Evolutionary conservation across 495 filamentous ascomycete genomes (phyloP).

Genomic region (Aspergillus carlsbadensis): DNA sequence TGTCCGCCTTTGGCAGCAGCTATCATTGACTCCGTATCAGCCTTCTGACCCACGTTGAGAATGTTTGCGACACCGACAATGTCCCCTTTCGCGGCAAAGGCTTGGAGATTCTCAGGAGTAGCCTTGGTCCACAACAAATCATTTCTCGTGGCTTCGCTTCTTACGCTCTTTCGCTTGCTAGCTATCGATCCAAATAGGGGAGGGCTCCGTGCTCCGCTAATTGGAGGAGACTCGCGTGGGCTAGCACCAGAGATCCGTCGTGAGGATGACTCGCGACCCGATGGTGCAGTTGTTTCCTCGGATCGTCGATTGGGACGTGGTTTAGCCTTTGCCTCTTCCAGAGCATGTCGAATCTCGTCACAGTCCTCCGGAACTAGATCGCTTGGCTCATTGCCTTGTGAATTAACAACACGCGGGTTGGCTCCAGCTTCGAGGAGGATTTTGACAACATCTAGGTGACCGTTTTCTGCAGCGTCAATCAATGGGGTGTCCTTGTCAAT

Average conservation of each 20-base stretch:
- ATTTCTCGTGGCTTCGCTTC: constrained; percentile 60
- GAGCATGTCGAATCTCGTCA: constrained; percentile 49
- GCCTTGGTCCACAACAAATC: constrained; percentile 62
- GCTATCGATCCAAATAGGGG: constrained; percentile 37
- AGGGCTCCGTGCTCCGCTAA: constrained; percentile 44
- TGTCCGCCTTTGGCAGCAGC: constrained; percentile 93
- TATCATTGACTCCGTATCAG: constrained; percentile 82
- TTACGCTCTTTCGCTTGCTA: constrained; percentile 52
- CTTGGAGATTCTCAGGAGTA: constrained; percentile 68
- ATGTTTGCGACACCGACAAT: constrained; percentile 75
- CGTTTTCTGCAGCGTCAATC: constrained; percentile 94
- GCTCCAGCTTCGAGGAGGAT: constrained; percentile 80
- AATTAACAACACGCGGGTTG: constrained; percentile 84
- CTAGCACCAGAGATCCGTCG: constrained; percentile 65
- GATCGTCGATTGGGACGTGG: constrained; percentile 56
- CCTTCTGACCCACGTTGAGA: constrained; percentile 70
- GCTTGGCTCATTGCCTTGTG: constrained; percentile 80
- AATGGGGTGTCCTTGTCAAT: constrained; percentile 88
- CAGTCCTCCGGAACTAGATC: constrained; percentile 78
- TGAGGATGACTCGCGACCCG: constrained; percentile 61
- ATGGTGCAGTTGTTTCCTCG: constrained; percentile 54
- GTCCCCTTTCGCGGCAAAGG: constrained; percentile 82
- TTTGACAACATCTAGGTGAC: constrained; percentile 86
- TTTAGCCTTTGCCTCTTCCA: constrained; percentile 48
- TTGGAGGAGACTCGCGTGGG: constrained; percentile 61